These are phyloP conservation scores for Kuraishia molischiana DNA, from an alignment of 805 yeast genomes.

Conservation along the genomic window DNA sequence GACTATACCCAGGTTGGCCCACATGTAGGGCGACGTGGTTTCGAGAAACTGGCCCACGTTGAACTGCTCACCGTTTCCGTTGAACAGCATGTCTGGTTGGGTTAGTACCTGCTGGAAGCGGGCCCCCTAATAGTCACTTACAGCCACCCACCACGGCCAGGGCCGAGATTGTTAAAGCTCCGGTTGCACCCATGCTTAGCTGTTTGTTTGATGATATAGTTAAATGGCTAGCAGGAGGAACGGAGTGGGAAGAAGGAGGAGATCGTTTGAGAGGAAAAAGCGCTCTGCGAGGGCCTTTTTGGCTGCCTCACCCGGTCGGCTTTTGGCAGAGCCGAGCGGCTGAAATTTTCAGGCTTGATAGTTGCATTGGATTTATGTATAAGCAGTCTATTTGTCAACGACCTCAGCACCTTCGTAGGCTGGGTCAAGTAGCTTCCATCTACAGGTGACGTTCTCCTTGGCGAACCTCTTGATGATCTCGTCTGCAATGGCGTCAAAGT, in stretches of 20 bases:
- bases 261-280: no score
- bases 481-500: conserved; percentile 73
- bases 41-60: conserved; percentile 84
- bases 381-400: conserved; percentile 15
- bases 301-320: no score
- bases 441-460: conserved; percentile 55
- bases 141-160: conserved; percentile 26
- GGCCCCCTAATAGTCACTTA: conserved; percentile 12
- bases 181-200: conserved; percentile 11
- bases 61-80: conserved; percentile 87
- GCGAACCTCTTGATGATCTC: conserved; percentile 65
- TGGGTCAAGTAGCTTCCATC: conserved; percentile 76
- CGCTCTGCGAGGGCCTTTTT: no score
- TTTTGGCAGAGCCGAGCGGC: no score
- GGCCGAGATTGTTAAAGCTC: conserved; percentile 17
- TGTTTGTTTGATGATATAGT: no score
- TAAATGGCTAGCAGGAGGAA: no score
- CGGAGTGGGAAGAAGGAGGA: no score
- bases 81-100: conserved; percentile 54
- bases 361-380: neutral
- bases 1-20: conserved; percentile 90
- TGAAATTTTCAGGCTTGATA: neutral
- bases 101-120: neutral
- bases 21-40: conserved; percentile 87
- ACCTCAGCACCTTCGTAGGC: conserved; percentile 84